Evolutionary conservation across 176 grass and related monocot species (phyloP).

Genomic region (Zoysia japonica): DNA sequence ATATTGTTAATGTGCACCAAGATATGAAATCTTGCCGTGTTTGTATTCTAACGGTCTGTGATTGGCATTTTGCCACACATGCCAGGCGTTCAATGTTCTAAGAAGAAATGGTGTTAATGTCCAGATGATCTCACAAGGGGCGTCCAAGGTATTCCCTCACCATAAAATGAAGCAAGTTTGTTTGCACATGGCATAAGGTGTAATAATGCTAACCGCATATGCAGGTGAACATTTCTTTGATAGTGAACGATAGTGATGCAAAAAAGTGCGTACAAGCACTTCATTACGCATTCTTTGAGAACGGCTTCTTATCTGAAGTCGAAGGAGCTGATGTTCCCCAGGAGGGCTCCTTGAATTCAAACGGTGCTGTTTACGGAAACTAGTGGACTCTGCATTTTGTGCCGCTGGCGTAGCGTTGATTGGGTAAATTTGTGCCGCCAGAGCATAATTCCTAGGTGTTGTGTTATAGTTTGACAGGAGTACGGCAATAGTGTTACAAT

Average conservation of each 20-base stretch:
- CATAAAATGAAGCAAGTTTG: neutral
- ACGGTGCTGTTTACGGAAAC: constrained; percentile 30
- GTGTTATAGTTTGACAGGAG: constrained; percentile 3
- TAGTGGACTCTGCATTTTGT: constrained; percentile 35
- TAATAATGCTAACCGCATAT: neutral
- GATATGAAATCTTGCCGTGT: neutral
- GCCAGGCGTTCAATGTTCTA: constrained; percentile 81
- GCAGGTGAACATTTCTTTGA: constrained; percentile 95
- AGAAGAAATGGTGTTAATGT: constrained; percentile 81
- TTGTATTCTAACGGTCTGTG: neutral
- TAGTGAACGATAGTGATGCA: constrained; percentile 83
- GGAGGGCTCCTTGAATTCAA: constrained; percentile 38
- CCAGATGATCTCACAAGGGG: constrained; percentile 99
- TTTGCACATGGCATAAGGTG: neutral
- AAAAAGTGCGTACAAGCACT: constrained; percentile 79
- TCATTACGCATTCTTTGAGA: constrained; percentile 84
- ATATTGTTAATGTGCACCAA: neutral
- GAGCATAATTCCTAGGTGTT: constrained; percentile 8
- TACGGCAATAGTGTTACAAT: constrained; percentile 4
- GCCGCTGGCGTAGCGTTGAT: neutral
- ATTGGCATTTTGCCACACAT: neutral
- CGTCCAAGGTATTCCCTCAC: constrained; percentile 66
- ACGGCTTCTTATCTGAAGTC: constrained; percentile 71
- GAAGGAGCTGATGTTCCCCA: constrained; percentile 42
- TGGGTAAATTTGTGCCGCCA: constrained; percentile 16